phyloP scores from a whole-genome alignment of 2,329 filamentous ascomycete species.

The Paraphaeosphaeria sporulosa region DNA sequence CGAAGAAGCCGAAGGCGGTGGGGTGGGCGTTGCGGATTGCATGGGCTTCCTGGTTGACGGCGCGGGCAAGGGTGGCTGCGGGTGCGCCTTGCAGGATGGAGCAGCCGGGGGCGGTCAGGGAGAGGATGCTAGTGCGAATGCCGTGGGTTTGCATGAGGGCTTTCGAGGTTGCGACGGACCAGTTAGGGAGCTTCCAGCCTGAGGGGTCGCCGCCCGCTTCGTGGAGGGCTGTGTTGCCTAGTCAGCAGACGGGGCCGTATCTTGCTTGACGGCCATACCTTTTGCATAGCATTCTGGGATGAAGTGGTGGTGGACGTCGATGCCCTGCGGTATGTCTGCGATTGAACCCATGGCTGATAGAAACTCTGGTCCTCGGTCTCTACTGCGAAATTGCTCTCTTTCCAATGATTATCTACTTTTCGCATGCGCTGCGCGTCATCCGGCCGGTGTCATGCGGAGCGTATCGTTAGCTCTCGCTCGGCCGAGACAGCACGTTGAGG shows the following conservation, averaged over 20 bases:
- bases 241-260: background rate
- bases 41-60: background rate
- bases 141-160: background rate
- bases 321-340: background rate
- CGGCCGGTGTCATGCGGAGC: background rate
- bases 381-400: background rate
- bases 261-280: background rate
- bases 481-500: background rate
- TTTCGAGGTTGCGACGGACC: background rate
- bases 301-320: slow-evolving; percentile 10
- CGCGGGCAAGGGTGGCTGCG: background rate
- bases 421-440: background rate
- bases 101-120: background rate
- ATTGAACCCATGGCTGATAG: background rate
- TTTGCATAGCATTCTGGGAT: slow-evolving; percentile 2
- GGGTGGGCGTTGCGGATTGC: background rate
- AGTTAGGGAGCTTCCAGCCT: background rate
- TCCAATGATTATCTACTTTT: background rate
- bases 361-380: background rate
- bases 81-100: slow-evolving; percentile 1
- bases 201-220: background rate
- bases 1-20: slow-evolving; percentile 2
- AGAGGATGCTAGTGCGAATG: slow-evolving; percentile 1
- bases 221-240: background rate
- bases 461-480: background rate